phyloP scores from a whole-genome alignment of 2,329 filamentous ascomycete species.

The Westerdykella aurantiaca region DNA sequence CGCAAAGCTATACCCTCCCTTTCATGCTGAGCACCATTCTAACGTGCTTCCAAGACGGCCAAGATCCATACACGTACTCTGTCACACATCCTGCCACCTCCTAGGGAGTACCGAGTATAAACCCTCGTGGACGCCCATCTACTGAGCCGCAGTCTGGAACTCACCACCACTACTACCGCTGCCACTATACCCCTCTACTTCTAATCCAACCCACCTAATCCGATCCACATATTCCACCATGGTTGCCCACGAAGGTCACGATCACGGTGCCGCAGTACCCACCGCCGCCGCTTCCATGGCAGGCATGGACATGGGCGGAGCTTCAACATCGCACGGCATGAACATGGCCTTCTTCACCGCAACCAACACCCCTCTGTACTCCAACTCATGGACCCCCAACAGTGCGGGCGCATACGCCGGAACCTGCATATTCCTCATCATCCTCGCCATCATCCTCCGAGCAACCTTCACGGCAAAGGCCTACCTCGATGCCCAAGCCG shows the following conservation, averaged over 20 bases:
- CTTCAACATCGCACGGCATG: conserved; percentile 37
- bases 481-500: conserved; percentile 59
- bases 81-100: background rate
- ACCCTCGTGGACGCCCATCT: conserved; percentile 9
- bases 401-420: conserved; percentile 70
- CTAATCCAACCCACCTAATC: background rate
- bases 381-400: conserved; percentile 66
- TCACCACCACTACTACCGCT: conserved; percentile 6
- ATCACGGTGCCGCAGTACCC: conserved; percentile 2
- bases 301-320: conserved; percentile 16
- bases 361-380: conserved; percentile 60
- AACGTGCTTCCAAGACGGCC: conserved; percentile 6
- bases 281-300: conserved; percentile 9
- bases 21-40: conserved; percentile 17
- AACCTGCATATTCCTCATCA: conserved; percentile 85
- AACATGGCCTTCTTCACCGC: conserved; percentile 60
- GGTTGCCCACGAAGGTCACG: conserved; percentile 30
- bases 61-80: conserved; percentile 6
- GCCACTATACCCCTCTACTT: conserved; percentile 2
- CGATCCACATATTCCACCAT: conserved; percentile 13
- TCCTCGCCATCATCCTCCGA: conserved; percentile 66
- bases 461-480: conserved; percentile 64
- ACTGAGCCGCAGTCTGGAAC: conserved; percentile 26
- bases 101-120: conserved; percentile 13
- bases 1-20: conserved; percentile 18